phyloP scores from a whole-genome alignment of 805 yeast genomes.

The Metschnikowia continentalis region DNA sequence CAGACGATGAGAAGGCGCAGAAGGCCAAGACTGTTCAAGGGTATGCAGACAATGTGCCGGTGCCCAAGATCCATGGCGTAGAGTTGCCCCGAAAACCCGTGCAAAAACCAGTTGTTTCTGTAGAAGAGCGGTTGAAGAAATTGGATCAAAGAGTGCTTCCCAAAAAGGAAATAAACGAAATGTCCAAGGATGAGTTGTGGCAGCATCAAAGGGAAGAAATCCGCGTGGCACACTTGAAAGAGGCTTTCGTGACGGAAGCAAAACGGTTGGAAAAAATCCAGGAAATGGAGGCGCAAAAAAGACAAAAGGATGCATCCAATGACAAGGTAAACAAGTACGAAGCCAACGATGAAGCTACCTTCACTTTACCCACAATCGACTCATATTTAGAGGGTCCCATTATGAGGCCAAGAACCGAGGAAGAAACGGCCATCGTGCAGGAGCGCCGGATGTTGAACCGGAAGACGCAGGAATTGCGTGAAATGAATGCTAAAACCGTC shows the following conservation, averaged over 20 bases:
- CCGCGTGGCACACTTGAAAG: conserved; percentile 67
- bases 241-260: conserved; percentile 56
- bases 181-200: conserved; percentile 40
- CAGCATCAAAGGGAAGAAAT: conserved; percentile 52
- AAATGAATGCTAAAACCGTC: conserved; percentile 50
- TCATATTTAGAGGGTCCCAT: conserved; percentile 62
- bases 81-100: conserved; percentile 50
- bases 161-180: conserved; percentile 30
- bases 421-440: conserved; percentile 53
- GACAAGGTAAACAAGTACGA: conserved; percentile 30
- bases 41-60: conserved; percentile 66
- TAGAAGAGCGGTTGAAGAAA: conserved; percentile 52
- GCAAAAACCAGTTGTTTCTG: conserved; percentile 51
- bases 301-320: conserved; percentile 22
- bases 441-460: conserved; percentile 69
- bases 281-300: conserved; percentile 24
- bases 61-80: conserved; percentile 53
- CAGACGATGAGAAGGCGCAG: conserved; percentile 38
- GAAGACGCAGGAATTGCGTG: conserved; percentile 47
- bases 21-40: conserved; percentile 50
- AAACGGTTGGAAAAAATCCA: conserved; percentile 40
- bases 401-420: conserved; percentile 67
- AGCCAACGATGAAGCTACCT: conserved; percentile 50
- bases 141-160: conserved; percentile 43
- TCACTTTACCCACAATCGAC: conserved; percentile 80